phyloP scores from a whole-genome alignment of 73 alveolate genomes.

The Paraurostyla sp. region DNA sequence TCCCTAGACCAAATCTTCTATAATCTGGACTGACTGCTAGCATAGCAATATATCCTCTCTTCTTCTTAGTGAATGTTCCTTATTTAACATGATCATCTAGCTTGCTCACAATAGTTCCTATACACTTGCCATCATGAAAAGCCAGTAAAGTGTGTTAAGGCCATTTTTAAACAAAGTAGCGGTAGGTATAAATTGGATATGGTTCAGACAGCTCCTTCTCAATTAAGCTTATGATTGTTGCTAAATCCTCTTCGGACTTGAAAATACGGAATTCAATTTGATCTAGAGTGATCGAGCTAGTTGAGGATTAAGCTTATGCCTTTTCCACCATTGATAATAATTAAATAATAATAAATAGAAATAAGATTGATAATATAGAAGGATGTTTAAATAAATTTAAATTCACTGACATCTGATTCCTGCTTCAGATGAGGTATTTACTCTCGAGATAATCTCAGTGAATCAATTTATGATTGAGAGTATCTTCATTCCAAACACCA shows the following conservation, averaged over 20 bases:
- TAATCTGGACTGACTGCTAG: slow-evolving; percentile 94
- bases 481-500: slow-evolving; percentile 74
- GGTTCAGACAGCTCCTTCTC: slow-evolving; percentile 97
- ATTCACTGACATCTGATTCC: neutral
- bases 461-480: slow-evolving; percentile 50
- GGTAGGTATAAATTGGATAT: slow-evolving; percentile 95
- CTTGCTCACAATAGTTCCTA: slow-evolving; percentile 65
- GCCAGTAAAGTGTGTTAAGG: slow-evolving; percentile 90
- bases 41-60: slow-evolving; percentile 97
- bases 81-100: slow-evolving; percentile 32
- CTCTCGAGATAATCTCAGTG: neutral
- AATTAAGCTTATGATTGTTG: slow-evolving; percentile 86
- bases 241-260: slow-evolving; percentile 69
- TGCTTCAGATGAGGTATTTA: neutral
- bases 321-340: neutral
- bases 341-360: neutral
- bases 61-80: slow-evolving; percentile 44
- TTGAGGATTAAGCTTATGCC: neutral
- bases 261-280: neutral
- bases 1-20: slow-evolving; percentile 95
- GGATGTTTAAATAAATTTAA: neutral
- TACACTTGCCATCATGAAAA: slow-evolving; percentile 73
- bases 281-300: no score
- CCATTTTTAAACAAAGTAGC: slow-evolving; percentile 95
- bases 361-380: neutral